Evolutionary conservation across 2,329 filamentous ascomycete genomes (phyloP).

Genomic region (Microdochium nivale): DNA sequence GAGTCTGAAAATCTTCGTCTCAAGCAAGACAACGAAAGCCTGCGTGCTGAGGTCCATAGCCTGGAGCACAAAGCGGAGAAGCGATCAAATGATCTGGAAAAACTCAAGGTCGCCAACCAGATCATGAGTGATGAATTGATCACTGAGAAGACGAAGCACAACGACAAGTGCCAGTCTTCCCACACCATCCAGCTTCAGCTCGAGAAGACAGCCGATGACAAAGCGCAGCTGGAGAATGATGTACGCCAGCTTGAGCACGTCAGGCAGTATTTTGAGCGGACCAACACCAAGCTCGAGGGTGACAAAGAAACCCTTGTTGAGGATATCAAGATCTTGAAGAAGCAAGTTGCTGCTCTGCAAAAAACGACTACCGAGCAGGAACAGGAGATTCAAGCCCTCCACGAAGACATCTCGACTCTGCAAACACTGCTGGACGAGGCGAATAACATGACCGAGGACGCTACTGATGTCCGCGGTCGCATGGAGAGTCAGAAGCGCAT

Average conservation of each 20-base stretch:
- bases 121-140: conserved; percentile 4
- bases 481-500: conserved; percentile 5
- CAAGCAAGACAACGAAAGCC: background rate
- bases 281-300: background rate
- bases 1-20: conserved; percentile 20
- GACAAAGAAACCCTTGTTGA: background rate
- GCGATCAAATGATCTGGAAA: conserved; percentile 16
- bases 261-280: background rate
- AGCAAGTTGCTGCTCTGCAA: background rate
- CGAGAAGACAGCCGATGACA: conserved; percentile 10
- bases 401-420: background rate
- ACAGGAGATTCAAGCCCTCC: background rate
- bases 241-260: background rate
- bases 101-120: conserved; percentile 9
- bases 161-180: background rate
- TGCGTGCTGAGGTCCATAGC: background rate
- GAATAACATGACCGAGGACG: background rate
- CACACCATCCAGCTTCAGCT: conserved; percentile 7
- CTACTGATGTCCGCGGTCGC: background rate
- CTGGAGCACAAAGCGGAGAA: conserved; percentile 19
- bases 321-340: background rate
- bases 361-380: background rate
- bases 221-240: conserved; percentile 6
- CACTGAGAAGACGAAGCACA: background rate
- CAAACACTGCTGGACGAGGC: background rate